These are phyloP conservation scores for Salix viminalis DNA, from an alignment of 345 rosid species.

Conservation along the genomic window DNA sequence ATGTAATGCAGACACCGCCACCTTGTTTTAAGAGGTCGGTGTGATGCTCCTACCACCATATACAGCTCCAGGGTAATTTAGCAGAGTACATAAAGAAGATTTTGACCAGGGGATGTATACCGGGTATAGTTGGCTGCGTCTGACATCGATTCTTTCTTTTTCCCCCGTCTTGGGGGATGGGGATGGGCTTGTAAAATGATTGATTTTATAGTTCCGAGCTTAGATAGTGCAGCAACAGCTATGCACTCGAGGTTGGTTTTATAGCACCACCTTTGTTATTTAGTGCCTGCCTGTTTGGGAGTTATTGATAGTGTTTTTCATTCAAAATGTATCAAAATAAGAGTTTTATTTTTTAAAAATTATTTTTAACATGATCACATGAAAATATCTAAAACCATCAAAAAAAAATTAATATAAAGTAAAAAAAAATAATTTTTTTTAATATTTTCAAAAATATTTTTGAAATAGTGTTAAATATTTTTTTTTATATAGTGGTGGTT, in stretches of 20 bases:
- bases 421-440: too few relatives aligned
- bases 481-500: too few relatives aligned
- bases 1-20: slow-evolving; percentile 12
- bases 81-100: slow-evolving; percentile 40
- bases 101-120: slow-evolving; percentile 42
- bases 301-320: too few relatives aligned
- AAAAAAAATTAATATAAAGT: too few relatives aligned
- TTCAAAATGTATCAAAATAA: too few relatives aligned
- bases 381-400: too few relatives aligned
- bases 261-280: background rate
- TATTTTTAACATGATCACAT: too few relatives aligned
- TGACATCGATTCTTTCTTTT: slow-evolving; percentile 7
- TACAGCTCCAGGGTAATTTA: slow-evolving; percentile 45
- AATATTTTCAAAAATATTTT: too few relatives aligned
- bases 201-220: slow-evolving; percentile 1
- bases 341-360: too few relatives aligned
- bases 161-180: slow-evolving; percentile 1
- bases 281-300: too few relatives aligned
- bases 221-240: slow-evolving; percentile 19
- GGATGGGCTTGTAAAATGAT: slow-evolving; percentile 26
- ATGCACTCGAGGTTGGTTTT: slow-evolving; percentile 22
- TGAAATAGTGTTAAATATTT: too few relatives aligned
- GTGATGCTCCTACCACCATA: slow-evolving; percentile 12
- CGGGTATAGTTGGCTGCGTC: slow-evolving; percentile 32
- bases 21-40: slow-evolving; percentile 20